These are phyloP conservation scores for Coleophoma crateriformis DNA, from an alignment of 2,329 filamentous ascomycete genomes.

Conservation along the genomic window DNA sequence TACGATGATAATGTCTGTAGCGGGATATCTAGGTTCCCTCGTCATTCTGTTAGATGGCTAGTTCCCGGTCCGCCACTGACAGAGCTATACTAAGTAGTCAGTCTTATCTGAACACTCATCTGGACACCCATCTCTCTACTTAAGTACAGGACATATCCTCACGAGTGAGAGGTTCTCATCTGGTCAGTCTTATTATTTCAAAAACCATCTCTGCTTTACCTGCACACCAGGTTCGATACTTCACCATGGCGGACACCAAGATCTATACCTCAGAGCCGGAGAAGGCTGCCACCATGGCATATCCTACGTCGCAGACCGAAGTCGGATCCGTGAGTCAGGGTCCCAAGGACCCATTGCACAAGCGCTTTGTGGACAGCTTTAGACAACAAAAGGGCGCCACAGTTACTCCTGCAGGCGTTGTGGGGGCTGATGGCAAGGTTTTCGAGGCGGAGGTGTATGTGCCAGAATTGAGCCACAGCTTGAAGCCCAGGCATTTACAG, in stretches of 20 bases:
- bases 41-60: neutral
- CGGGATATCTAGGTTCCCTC: neutral
- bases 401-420: neutral
- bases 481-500: conserved; percentile 80
- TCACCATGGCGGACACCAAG: neutral
- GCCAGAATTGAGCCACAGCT: conserved; percentile 30
- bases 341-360: neutral
- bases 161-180: neutral
- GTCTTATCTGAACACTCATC: neutral
- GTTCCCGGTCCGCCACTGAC: neutral
- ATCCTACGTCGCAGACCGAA: neutral
- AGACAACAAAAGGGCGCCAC: neutral
- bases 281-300: neutral
- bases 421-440: conserved; percentile 1
- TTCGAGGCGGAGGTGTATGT: neutral
- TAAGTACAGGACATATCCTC: neutral
- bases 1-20: neutral
- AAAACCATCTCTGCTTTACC: neutral
- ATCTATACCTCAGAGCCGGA: neutral
- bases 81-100: neutral
- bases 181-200: neutral
- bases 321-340: neutral
- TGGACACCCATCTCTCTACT: neutral
- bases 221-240: neutral
- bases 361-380: neutral